Evolutionary conservation across 2,329 filamentous ascomycete genomes (phyloP), one percentile per base, ranked within the genome.

Genomic region (Penicillium sp.): DNA sequence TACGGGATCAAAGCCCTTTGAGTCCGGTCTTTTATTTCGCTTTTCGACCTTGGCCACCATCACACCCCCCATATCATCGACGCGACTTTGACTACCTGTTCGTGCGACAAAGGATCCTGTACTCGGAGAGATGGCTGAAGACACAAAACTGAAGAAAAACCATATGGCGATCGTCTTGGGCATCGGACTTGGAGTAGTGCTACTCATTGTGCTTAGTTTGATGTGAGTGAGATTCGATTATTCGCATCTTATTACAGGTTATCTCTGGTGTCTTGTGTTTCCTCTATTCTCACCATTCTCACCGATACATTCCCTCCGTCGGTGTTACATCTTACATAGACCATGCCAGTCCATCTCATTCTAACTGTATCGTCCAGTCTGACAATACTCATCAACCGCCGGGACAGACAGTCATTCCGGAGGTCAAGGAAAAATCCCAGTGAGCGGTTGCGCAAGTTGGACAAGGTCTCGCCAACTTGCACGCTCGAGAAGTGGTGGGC

Each of bases 401-500:
- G 69, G 38, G 65, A 70, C 56, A 62, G 61, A 43, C 54, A 57
- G 43, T 55, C 61, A 33, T 62, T 61, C 38, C 64, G 66, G 48
- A 57, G 43, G 17, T 53, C 55, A 36, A 67, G 60, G 48, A 69
- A 70, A 36, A 62, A 62, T 29, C 65, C 68, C 1, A 55, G 60
- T 35, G 70, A 74, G 43, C 69, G 72, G 19, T 57, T 76, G 57
- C 69, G 69, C 52, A 73, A 67, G 56, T 60, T 76, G 17, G 73
- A 76, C 43, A 69, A 68, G 17, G 71, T 74, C 6, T 73, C 71
- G 41, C 73, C 73, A 6, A 71, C 64, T 15, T 69, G 73, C 15
- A 74, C 68, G 6, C 63, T 76, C 17, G 73, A 74, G 45, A 66
- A 75, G 48, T 76, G 73, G 73, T 75, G 73, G 70, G 61, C 68